These are phyloP conservation scores for Irpex lacteus DNA, from an alignment of 1,284 basidiomycete species.

Conservation along the genomic window DNA sequence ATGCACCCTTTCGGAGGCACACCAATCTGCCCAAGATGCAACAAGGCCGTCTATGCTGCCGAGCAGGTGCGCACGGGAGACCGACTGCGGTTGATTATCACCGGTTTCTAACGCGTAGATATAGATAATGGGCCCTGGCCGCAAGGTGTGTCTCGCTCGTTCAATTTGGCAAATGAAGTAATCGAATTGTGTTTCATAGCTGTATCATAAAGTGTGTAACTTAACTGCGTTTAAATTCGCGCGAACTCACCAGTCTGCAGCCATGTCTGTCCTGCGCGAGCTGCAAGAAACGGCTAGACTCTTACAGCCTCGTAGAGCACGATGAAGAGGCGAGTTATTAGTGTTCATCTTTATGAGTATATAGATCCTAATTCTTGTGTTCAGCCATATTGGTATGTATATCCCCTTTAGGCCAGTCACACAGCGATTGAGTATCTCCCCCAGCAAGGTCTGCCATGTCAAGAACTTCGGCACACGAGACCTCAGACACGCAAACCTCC, in stretches of 20 bases:
- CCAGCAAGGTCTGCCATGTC: constrained; percentile 71
- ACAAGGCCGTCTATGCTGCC: constrained; percentile 73
- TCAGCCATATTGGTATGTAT: constrained; percentile 63
- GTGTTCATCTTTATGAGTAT: not conserved
- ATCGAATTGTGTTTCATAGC: constrained; percentile 35
- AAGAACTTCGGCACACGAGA: constrained; percentile 72
- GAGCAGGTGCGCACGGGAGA: constrained; percentile 58
- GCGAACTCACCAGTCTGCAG: constrained; percentile 31
- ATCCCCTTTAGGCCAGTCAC: not conserved
- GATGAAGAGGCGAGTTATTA: constrained; percentile 57
- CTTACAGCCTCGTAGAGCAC: constrained; percentile 70
- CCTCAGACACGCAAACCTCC: constrained; percentile 71
- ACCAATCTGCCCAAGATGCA: constrained; percentile 63
- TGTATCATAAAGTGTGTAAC: constrained; percentile 70
- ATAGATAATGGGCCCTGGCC: constrained; percentile 75
- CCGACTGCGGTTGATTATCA: constrained; percentile 3
- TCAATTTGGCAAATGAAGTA: not conserved
- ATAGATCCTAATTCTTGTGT: constrained; percentile 5
- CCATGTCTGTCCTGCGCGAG: constrained; percentile 69
- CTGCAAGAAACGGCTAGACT: constrained; percentile 74
- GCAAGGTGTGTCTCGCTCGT: constrained; percentile 52
- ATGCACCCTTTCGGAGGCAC: constrained; percentile 71
- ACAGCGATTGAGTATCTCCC: constrained; percentile 5
- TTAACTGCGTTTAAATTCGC: constrained; percentile 5
- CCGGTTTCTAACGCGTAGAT: constrained; percentile 9